Conservation (phyloP, 257 asterid species). For the Thymus quinquecostatus region DNA sequence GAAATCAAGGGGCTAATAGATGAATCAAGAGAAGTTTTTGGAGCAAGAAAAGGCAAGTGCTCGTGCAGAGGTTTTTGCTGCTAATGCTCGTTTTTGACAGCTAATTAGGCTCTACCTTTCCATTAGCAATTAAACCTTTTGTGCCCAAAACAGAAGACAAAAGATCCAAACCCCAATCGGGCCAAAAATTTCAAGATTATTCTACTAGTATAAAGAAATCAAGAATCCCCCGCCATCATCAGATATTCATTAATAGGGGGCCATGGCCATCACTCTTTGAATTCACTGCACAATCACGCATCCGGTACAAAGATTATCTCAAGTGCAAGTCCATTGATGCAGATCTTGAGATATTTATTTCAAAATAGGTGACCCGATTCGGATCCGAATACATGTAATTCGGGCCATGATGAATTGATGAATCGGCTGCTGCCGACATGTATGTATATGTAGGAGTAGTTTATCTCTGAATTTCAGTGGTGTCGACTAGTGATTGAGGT, state of each 20-base stretch:
- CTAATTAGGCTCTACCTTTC: constrained; percentile 24
- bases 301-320: neutral
- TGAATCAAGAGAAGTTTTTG: constrained; percentile 14
- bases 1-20: constrained; percentile 28
- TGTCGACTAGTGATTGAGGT: neutral
- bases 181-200: neutral
- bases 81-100: constrained; percentile 33
- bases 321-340: neutral
- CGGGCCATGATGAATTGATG: neutral
- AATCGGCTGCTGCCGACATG: constrained; percentile 2
- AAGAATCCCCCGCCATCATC: neutral
- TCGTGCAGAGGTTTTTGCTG: constrained; percentile 18
- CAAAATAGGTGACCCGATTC: neutral
- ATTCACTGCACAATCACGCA: neutral
- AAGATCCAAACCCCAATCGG: constrained; percentile 28
- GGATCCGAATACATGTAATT: constrained; percentile 14
- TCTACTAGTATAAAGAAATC: neutral
- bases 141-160: constrained; percentile 33
- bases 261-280: constrained; percentile 9
- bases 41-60: neutral
- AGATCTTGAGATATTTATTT: constrained; percentile 32
- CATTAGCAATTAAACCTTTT: constrained; percentile 18
- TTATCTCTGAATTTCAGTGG: neutral
- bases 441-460: no score
- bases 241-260: constrained; percentile 19